phyloP scores from a whole-genome alignment of 768 basidiomycete species.

The Galerina sulciceps region DNA sequence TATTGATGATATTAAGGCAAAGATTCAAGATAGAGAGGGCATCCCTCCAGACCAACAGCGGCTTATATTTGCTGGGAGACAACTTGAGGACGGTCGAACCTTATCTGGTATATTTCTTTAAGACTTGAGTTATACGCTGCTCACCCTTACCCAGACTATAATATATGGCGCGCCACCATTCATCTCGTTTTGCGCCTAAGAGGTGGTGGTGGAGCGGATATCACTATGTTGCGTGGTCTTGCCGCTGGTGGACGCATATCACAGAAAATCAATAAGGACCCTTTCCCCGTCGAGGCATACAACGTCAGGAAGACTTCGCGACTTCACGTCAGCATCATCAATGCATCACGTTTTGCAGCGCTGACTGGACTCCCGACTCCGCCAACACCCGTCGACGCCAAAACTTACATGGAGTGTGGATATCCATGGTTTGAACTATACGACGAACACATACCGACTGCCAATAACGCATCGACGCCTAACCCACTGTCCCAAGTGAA shows the following conservation, averaged over 20 bases:
- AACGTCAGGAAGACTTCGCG: slow-evolving; percentile 2
- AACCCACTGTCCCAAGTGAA: background rate
- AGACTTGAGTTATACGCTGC: background rate
- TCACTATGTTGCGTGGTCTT: slow-evolving; percentile 1
- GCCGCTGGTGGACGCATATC: slow-evolving; percentile 12
- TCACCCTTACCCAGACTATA: background rate
- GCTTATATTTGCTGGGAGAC: background rate
- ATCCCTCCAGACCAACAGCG: slow-evolving; percentile 1
- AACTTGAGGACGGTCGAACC: background rate
- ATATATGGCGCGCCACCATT: background rate
- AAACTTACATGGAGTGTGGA: slow-evolving; percentile 13
- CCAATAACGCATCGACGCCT: slow-evolving; percentile 1
- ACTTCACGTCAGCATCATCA: slow-evolving; percentile 17
- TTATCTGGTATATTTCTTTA: background rate
- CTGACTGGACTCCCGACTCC: slow-evolving; percentile 15
- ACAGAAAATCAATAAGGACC: slow-evolving; percentile 18
- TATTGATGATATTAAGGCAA: background rate
- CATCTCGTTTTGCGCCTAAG: slow-evolving; percentile 2
- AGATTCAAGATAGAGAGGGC: background rate
- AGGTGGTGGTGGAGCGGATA: slow-evolving; percentile 11
- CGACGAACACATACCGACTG: slow-evolving; percentile 14
- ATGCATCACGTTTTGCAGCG: slow-evolving; percentile 7
- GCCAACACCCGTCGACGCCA: slow-evolving; percentile 12
- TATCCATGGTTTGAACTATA: slow-evolving; percentile 16
- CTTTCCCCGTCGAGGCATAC: slow-evolving; percentile 11